Percentiles rank a stretch among this genome's conserved stretches.
These are phyloP conservation scores for Spirogloea muscicola DNA, from an alignment of 139 green algal genomes.

Conservation along the genomic window DNA sequence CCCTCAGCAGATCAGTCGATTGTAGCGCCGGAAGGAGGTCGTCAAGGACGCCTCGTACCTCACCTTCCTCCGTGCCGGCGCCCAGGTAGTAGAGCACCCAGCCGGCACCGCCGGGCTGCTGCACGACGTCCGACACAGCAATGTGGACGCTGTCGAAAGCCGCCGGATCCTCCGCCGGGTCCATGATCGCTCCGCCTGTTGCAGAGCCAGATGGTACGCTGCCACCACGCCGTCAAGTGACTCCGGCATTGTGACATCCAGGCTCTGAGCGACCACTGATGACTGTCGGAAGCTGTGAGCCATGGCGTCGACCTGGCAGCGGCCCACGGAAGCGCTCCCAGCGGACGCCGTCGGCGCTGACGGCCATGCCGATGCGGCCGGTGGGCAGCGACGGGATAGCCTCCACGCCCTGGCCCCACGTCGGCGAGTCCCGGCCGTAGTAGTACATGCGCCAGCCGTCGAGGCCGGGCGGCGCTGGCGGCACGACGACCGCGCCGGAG, in stretches of 20 bases:
- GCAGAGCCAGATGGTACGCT: no score
- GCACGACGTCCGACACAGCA: slow-evolving; percentile 10
- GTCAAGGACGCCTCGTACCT: no score
- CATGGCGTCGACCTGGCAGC: no score
- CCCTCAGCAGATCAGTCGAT: no score
- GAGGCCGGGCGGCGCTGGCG: not conserved
- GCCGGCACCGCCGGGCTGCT: not conserved
- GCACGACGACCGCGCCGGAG: slow-evolving; percentile 10
- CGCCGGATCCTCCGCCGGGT: slow-evolving; percentile 7
- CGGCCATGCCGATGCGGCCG: slow-evolving; percentile 14
- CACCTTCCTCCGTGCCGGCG: not conserved
- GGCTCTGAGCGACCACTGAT: no score
- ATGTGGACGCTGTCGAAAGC: slow-evolving; percentile 23
- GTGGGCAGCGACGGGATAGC: slow-evolving; percentile 4
- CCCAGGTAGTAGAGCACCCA: slow-evolving; percentile 8
- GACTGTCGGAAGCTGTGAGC: no score
- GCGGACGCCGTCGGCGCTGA: slow-evolving; percentile 13
- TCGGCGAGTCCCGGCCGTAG: slow-evolving; percentile 11
- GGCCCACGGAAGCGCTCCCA: slow-evolving; percentile 17
- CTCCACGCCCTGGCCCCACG: slow-evolving; percentile 12
- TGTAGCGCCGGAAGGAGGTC: no score
- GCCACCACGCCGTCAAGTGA: no score
- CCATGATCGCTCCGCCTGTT: slow-evolving; percentile 13
- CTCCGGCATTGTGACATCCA: no score
- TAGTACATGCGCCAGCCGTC: slow-evolving; percentile 31